Evolutionary conservation across 2,329 filamentous ascomycete species (phyloP).

Genomic region (Cladobotryum mycophilum): DNA sequence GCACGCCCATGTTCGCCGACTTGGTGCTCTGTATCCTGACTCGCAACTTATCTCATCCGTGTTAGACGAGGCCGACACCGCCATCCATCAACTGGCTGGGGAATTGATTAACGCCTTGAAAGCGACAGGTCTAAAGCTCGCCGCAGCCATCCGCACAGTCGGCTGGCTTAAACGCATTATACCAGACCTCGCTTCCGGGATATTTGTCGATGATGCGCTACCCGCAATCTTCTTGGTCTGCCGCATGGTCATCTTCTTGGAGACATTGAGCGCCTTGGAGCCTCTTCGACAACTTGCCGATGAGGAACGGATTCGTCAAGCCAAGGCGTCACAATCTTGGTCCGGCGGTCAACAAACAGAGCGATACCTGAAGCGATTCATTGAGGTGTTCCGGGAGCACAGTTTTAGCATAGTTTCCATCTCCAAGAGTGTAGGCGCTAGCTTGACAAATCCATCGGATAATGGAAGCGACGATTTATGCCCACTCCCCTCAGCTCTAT

Average conservation of each 20-base stretch:
- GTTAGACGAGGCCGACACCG: constrained; percentile 69
- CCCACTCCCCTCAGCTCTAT: constrained; percentile 66
- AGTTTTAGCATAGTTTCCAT: constrained; percentile 94
- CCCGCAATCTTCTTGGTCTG: constrained; percentile 85
- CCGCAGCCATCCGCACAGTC: constrained; percentile 82
- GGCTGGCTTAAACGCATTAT: constrained; percentile 85
- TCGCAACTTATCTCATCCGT: constrained; percentile 71
- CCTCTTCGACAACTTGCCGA: constrained; percentile 85
- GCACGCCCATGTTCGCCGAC: constrained; percentile 83
- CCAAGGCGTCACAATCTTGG: constrained; percentile 41
- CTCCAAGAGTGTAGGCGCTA: constrained; percentile 72
- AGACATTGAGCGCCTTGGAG: constrained; percentile 74
- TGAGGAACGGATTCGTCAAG: constrained; percentile 59
- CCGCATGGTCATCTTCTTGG: constrained; percentile 70
- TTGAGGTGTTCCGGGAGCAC: constrained; percentile 96
- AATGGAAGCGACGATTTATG: constrained; percentile 34
- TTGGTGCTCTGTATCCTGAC: constrained; percentile 75
- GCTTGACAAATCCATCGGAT: constrained; percentile 18
- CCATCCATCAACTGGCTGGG: constrained; percentile 81
- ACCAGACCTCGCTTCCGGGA: constrained; percentile 55
- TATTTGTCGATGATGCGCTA: constrained; percentile 56
- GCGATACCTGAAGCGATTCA: constrained; percentile 86
- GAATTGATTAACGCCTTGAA: constrained; percentile 76
- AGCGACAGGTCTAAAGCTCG: constrained; percentile 74
- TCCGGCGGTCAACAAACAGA: constrained; percentile 85